These are phyloP conservation scores for Parachaetomium inaequale DNA, from an alignment of 495 filamentous ascomycete genomes.

Conservation along the genomic window DNA sequence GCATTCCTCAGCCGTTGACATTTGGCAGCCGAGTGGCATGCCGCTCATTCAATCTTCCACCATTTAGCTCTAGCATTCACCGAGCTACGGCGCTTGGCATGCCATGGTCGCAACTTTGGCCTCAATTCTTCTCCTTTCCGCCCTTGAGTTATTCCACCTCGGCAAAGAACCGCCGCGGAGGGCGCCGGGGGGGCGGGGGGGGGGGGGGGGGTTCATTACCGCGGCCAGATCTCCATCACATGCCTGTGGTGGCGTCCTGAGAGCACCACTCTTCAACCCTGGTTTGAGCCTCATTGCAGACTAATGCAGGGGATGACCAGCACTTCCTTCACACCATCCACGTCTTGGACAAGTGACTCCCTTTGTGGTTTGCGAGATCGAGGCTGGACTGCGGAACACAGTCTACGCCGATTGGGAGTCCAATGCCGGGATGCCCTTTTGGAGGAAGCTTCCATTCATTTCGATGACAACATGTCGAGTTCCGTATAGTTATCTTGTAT, in stretches of 20 bases:
- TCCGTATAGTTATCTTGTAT: too few species aligned
- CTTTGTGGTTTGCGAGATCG: not conserved
- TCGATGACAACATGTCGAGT: too few species aligned
- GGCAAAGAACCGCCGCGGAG: too few species aligned
- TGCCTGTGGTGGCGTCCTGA: not conserved
- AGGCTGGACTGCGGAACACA: not conserved
- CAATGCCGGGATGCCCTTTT: too few species aligned
- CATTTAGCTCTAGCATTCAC: not conserved
- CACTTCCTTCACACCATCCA: not conserved
- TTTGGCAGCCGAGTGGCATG: not conserved
- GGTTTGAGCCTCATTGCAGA: not conserved
- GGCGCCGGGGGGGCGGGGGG: too few species aligned
- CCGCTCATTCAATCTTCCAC: not conserved
- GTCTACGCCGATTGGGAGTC: too few species aligned
- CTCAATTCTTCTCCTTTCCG: too few species aligned
- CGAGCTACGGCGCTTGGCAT: not conserved
- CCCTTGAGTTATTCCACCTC: too few species aligned
- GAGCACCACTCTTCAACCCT: not conserved
- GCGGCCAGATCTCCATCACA: not conserved
- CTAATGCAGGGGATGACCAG: not conserved
- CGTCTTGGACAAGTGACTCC: not conserved
- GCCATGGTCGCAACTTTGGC: too few species aligned
- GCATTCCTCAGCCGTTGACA: constrained; percentile 10
- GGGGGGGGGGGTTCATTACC: too few species aligned
- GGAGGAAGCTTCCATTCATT: too few species aligned